Percentiles rank a stretch among this genome's conserved stretches.
Conservation (phyloP, 2,329 filamentous ascomycete genomes). For the Sporothrix mexicana region DNA sequence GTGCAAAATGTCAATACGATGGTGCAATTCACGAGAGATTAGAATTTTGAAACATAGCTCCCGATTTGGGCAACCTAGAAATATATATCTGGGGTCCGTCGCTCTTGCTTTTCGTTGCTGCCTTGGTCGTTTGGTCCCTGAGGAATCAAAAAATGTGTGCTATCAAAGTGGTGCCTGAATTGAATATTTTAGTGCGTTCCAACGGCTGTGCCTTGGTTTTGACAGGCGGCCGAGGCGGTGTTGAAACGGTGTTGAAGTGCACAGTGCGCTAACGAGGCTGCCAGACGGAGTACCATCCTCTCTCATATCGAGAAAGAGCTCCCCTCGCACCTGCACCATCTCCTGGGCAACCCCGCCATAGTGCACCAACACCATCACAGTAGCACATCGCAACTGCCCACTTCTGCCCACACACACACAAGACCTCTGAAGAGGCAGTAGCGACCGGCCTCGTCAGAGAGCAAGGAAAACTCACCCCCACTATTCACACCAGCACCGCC, state of each 20-base stretch:
- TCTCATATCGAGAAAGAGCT: neutral
- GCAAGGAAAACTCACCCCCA: constrained; percentile 19
- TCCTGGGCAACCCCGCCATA: constrained; percentile 36
- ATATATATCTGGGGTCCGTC: neutral
- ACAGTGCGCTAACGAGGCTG: constrained; percentile 27
- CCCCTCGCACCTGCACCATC: constrained; percentile 29
- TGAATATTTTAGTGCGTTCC: neutral
- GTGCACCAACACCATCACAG: neutral
- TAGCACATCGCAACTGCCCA: neutral
- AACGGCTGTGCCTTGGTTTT: neutral
- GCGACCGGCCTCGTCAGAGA: neutral
- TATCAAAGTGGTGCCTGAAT: constrained; percentile 12
- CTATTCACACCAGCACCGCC: constrained; percentile 26
- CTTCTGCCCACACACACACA: neutral
- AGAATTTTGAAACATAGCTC: neutral
- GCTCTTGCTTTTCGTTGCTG: neutral
- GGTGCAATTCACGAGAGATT: neutral
- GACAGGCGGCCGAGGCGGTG: neutral
- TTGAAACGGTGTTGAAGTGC: neutral
- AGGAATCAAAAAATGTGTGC: neutral
- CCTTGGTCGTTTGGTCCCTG: neutral
- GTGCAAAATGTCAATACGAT: too few species aligned
- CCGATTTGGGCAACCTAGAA: neutral
- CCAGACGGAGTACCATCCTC: neutral
- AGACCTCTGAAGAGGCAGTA: neutral